phyloP scores from a whole-genome alignment of 1,284 basidiomycete species.

The Sanghuangporus weigelae region DNA sequence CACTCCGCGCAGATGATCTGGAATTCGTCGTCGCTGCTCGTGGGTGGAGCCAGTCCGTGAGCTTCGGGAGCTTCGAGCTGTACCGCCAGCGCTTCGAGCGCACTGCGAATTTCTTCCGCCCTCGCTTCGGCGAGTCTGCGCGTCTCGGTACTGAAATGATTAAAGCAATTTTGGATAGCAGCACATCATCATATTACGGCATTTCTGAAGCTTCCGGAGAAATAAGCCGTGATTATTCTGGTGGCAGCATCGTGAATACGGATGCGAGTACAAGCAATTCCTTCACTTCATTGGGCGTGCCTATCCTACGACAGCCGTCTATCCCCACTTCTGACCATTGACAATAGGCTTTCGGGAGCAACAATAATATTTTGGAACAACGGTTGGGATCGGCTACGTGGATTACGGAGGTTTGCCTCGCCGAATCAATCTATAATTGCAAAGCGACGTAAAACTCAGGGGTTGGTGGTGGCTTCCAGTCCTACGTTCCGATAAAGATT shows the following conservation, averaged over 20 bases:
- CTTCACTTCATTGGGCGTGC: neutral
- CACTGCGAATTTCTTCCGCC: constrained; percentile 82
- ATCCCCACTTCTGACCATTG: neutral
- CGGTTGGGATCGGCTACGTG: neutral
- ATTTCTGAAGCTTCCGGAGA: neutral
- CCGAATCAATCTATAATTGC: neutral
- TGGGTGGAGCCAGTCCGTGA: constrained; percentile 96
- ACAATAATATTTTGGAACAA: neutral
- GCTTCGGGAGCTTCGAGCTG: constrained; percentile 88
- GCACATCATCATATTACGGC: neutral
- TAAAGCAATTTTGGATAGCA: constrained; percentile 71
- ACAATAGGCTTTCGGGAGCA: neutral
- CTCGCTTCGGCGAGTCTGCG: constrained; percentile 83
- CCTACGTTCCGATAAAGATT: neutral
- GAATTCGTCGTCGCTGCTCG: constrained; percentile 93
- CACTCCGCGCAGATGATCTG: constrained; percentile 84
- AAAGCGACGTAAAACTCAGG: neutral
- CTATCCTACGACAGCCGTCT: neutral
- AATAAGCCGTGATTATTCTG: neutral
- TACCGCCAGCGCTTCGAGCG: constrained; percentile 81
- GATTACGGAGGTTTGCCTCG: neutral
- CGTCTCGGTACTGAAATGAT: constrained; percentile 88
- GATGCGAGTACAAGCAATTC: neutral
- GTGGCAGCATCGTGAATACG: neutral
- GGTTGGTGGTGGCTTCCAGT: neutral